phyloP scores from a whole-genome alignment of 371 early-diverging fungal genomes.

The Mucor piriformis region DNA sequence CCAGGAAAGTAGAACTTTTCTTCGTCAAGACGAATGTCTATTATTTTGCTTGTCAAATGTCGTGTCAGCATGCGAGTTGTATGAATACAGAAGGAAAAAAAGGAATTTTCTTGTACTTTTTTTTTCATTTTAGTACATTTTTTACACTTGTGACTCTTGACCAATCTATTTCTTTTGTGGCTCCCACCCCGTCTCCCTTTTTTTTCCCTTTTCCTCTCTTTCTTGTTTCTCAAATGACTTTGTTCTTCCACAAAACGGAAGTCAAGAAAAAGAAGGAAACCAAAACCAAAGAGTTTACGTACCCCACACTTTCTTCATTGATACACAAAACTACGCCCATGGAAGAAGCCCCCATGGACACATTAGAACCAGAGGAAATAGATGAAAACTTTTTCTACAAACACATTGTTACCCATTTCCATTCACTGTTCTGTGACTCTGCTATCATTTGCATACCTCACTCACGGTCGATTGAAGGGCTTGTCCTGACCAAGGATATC shows the following conservation, averaged over 20 bases:
- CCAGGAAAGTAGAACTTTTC: constrained; percentile 58
- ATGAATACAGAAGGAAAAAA: not conserved
- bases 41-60: constrained; percentile 28
- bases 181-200: no score
- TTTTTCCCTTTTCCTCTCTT: constrained; percentile 3
- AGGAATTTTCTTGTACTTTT: not conserved
- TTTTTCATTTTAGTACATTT: constrained; percentile 2
- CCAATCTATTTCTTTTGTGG: constrained; percentile 6
- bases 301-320: constrained; percentile 42
- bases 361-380: constrained; percentile 43
- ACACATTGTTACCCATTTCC: constrained; percentile 45
- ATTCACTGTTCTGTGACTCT: constrained; percentile 49
- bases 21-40: constrained; percentile 46
- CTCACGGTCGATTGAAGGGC: constrained; percentile 55
- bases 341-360: constrained; percentile 4
- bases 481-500: constrained; percentile 57
- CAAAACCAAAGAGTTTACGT: constrained; percentile 15
- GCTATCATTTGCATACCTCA: constrained; percentile 61
- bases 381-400: constrained; percentile 56
- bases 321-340: constrained; percentile 25
- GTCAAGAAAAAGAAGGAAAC: constrained; percentile 34
- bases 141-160: constrained; percentile 2
- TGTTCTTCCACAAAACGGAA: constrained; percentile 38
- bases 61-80: constrained; percentile 10
- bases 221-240: constrained; percentile 22